phyloP scores from a whole-genome alignment of 192 early-diverging fungal genomes.

The Spinellus fusiger region DNA sequence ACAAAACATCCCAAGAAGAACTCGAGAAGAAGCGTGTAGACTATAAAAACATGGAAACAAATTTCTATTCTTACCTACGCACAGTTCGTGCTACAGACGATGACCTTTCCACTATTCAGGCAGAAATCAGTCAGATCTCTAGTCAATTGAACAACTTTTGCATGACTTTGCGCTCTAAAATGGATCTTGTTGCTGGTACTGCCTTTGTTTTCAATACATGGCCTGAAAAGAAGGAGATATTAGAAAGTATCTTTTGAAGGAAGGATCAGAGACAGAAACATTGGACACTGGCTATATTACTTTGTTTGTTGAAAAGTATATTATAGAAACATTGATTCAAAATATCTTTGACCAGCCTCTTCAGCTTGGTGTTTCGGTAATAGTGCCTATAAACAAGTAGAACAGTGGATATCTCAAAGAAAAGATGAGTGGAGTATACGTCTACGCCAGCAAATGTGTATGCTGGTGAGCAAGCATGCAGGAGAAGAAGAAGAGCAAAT shows the following conservation, averaged over 20 bases:
- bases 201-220: neutral
- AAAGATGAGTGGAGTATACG: conserved; percentile 29
- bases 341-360: conserved; percentile 35
- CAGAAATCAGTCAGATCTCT: conserved; percentile 26
- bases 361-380: conserved; percentile 33
- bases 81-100: conserved; percentile 38
- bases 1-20: neutral
- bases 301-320: conserved; percentile 40
- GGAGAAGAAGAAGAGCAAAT: conserved; percentile 17
- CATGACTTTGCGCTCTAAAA: conserved; percentile 25
- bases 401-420: conserved; percentile 32
- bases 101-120: conserved; percentile 37
- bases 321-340: conserved; percentile 33
- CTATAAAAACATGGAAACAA: conserved; percentile 4
- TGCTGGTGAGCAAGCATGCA: conserved; percentile 28
- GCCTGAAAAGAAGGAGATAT: neutral
- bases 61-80: conserved; percentile 7
- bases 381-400: conserved; percentile 18
- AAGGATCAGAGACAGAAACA: conserved; percentile 27
- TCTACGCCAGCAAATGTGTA: conserved; percentile 37
- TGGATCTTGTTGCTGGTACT: conserved; percentile 8
- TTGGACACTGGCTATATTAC: conserved; percentile 31
- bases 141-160: conserved; percentile 25
- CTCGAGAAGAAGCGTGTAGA: neutral
- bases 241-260: conserved; percentile 9